Evolutionary conservation across 176 grass and related monocot genomes (phyloP), one percentile per base, ranked within the genome.

Genomic region (Triticum aestivum): DNA sequence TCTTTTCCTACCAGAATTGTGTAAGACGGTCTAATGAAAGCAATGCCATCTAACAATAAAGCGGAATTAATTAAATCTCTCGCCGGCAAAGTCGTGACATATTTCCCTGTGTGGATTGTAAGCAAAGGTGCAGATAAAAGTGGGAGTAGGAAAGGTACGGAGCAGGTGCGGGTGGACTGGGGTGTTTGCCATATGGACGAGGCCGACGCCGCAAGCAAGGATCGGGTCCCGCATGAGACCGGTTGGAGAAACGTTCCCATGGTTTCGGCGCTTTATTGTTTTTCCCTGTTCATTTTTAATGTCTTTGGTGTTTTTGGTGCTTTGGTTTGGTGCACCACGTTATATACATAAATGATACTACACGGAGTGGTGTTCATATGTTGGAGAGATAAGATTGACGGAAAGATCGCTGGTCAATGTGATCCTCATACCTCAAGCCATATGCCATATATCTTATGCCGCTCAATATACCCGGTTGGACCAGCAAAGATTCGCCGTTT

Each of bases 81-180:
- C 18, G 38, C 66, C 73, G 17, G 32, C 20, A 56, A 74, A 66
- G 20, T 32, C 12, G 12, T 35, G 54, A 4, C 8, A 35, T 9
- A 35, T 41, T 67, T 78, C 9, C 54, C 20, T 21, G 21, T 82
- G 71, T 91, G 47, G 38, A 71, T 84, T 87, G 26, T 30, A 84
- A 87, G 89, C 85, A 76, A 91, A 91, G 85, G 49, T 8, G 10
- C 4, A 65, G 35, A 56, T 21, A 9, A 17, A 17, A 37, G 37
- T 7, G 15, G 20, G 41, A 12, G 39, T 56, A 8, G 18, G 37
- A 45, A 61, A 61, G 63, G 37, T 11, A 33, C 15, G 37, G 47
- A 49, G 78, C 71, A 70, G 83, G 78, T 49, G 65, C 15, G 18
- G 54, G 18, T 74, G 70, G 27, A 32, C 51, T 63, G 42, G 26